phyloP scores from a whole-genome alignment of 192 early-diverging fungal genomes.

The Rhizophagus sp. region DNA sequence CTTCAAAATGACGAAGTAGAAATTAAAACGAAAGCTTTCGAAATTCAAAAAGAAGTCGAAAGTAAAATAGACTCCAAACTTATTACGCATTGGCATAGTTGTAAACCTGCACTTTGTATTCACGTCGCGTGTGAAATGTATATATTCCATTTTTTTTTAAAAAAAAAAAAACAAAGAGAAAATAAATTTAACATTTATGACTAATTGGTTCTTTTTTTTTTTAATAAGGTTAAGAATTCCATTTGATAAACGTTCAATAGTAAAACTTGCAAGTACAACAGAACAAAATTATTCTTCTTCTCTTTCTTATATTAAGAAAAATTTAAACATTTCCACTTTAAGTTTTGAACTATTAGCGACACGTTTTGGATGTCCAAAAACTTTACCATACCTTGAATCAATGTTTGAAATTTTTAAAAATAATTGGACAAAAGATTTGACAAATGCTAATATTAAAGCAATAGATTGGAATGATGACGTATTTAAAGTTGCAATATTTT shows the following conservation, averaged over 20 bases:
- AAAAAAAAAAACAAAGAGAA: background rate
- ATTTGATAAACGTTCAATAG: background rate
- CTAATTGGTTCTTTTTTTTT: too few species aligned
- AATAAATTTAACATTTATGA: too few species aligned
- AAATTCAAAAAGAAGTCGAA: background rate
- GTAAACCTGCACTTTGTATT: slow-evolving; percentile 4
- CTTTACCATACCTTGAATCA: background rate
- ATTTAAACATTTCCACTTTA: background rate
- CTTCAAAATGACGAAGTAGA: background rate
- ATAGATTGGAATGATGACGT: slow-evolving; percentile 12
- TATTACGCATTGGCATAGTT: background rate
- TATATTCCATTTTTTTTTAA: background rate
- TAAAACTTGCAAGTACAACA: slow-evolving; percentile 14
- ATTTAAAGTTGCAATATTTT: slow-evolving; percentile 16
- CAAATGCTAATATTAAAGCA: background rate
- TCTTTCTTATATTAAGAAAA: slow-evolving; percentile 2
- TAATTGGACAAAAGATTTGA: background rate
- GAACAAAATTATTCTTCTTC: slow-evolving; percentile 16
- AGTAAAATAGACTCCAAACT: background rate
- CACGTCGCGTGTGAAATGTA: slow-evolving; percentile 22
- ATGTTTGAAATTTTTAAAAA: slow-evolving; percentile 18
- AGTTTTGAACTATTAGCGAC: background rate
- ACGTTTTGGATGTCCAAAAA: slow-evolving; percentile 1
- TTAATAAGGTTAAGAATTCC: background rate
- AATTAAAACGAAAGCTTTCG: background rate